phyloP scores from a whole-genome alignment of 805 yeast species.

The Ogataea salicorniae region DNA sequence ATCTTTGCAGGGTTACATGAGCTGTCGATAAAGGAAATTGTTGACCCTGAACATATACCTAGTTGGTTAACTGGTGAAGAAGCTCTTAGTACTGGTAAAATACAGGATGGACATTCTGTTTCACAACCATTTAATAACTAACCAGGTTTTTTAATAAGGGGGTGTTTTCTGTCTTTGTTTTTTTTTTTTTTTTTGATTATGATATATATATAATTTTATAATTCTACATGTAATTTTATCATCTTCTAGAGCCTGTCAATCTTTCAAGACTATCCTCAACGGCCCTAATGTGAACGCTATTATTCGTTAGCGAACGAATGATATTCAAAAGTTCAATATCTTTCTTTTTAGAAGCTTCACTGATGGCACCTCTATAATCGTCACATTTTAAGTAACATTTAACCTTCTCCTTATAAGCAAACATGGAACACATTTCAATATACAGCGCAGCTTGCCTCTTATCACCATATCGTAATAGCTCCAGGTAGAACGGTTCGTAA shows the following conservation, averaged over 20 bases:
- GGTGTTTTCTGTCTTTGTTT: too few species aligned
- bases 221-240: neutral
- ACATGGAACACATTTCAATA: constrained; percentile 44
- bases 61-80: constrained; percentile 79
- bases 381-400: constrained; percentile 48
- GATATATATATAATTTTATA: neutral
- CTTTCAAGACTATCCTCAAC: constrained; percentile 22
- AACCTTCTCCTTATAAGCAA: constrained; percentile 42
- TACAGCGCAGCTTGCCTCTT: constrained; percentile 55
- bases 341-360: constrained; percentile 41
- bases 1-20: constrained; percentile 77
- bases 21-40: constrained; percentile 42
- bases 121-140: constrained; percentile 4
- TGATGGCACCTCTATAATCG: constrained; percentile 45
- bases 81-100: constrained; percentile 45
- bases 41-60: constrained; percentile 57
- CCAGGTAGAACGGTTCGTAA: constrained; percentile 55
- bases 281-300: constrained; percentile 15
- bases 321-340: constrained; percentile 33
- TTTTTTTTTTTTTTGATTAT: neutral
- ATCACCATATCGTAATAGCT: constrained; percentile 50
- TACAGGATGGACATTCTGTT: constrained; percentile 34
- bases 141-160: neutral
- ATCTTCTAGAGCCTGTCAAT: constrained; percentile 21
- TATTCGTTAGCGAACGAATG: constrained; percentile 21